These are phyloP conservation scores for Xylariaceae sp. DNA, from an alignment of 2,329 filamentous ascomycete species.

Conservation along the genomic window DNA sequence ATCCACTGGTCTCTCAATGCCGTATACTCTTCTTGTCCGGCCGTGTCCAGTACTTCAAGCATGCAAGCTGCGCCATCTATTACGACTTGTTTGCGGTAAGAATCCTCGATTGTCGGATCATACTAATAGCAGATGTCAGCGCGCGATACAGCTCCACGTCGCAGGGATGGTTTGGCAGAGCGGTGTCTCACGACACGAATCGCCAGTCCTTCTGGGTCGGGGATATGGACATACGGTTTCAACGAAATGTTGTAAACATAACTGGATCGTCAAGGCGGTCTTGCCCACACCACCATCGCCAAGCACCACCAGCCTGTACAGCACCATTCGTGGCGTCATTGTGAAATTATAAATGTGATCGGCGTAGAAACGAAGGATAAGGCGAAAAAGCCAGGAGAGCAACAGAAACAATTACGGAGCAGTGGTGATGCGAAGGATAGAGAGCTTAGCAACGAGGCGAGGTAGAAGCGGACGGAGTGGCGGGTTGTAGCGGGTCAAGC, in stretches of 20 bases:
- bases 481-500: constrained; percentile 3
- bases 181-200: background rate
- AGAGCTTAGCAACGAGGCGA: background rate
- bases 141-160: background rate
- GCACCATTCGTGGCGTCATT: constrained; percentile 90
- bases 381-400: constrained; percentile 3
- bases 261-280: constrained; percentile 89
- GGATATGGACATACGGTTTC: constrained; percentile 61
- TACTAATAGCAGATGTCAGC: constrained; percentile 48
- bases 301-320: constrained; percentile 93
- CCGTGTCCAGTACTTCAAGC: constrained; percentile 95
- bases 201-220: background rate
- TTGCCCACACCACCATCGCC: constrained; percentile 93
- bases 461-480: background rate
- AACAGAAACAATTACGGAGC: constrained; percentile 11
- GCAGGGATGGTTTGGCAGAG: background rate
- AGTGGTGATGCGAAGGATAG: constrained; percentile 12
- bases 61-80: constrained; percentile 95
- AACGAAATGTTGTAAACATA: constrained; percentile 97
- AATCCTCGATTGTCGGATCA: constrained; percentile 83
- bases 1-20: constrained; percentile 97
- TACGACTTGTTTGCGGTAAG: constrained; percentile 82
- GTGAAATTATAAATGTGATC: constrained; percentile 29
- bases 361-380: constrained; percentile 23
- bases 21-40: constrained; percentile 97